phyloP scores from a whole-genome alignment of 2,329 filamentous ascomycete genomes.

The Beauveria sp. region DNA sequence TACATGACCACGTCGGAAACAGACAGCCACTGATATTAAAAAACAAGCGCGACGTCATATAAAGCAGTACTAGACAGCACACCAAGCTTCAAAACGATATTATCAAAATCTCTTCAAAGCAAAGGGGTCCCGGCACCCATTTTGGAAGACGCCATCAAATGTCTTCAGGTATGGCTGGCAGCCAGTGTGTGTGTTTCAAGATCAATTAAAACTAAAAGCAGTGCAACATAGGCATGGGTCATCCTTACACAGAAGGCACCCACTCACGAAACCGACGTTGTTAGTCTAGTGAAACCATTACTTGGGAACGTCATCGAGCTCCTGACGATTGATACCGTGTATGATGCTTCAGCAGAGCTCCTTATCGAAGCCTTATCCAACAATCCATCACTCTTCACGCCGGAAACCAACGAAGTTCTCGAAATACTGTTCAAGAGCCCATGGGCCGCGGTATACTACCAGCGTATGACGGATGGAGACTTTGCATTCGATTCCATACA shows the following conservation, averaged over 20 bases:
- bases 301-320: conserved; percentile 53
- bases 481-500: conserved; percentile 57
- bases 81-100: conserved; percentile 31
- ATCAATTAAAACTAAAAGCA: conserved; percentile 14
- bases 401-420: conserved; percentile 49
- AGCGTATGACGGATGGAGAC: conserved; percentile 48
- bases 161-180: conserved; percentile 46
- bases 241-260: conserved; percentile 62
- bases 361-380: conserved; percentile 58
- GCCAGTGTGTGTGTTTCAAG: conserved; percentile 18
- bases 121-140: conserved; percentile 24
- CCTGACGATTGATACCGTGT: conserved; percentile 50
- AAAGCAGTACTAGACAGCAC: conserved; percentile 32
- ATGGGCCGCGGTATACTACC: conserved; percentile 51
- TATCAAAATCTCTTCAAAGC: conserved; percentile 30
- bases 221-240: conserved; percentile 56
- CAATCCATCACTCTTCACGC: conserved; percentile 54
- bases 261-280: conserved; percentile 46
- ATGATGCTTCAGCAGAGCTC: conserved; percentile 53
- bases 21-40: conserved; percentile 17
- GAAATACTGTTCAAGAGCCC: conserved; percentile 51
- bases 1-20: not conserved
- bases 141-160: conserved; percentile 50
- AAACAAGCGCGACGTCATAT: conserved; percentile 29
- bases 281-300: conserved; percentile 52